Base-by-base conservation (phyloP, 768 basidiomycete genomes). In the Cantharellus anzutake region DNA sequence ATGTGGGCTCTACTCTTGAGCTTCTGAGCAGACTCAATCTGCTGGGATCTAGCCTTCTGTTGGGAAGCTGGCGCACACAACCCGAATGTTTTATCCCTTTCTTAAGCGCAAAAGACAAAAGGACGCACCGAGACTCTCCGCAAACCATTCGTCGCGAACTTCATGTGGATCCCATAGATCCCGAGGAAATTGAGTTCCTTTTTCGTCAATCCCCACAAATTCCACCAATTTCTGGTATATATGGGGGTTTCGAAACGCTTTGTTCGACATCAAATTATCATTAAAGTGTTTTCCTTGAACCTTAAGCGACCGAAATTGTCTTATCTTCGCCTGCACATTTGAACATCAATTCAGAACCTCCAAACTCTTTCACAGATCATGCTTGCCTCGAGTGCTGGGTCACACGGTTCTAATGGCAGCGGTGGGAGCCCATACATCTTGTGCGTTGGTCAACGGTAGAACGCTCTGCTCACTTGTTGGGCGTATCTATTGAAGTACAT, bases 161-260 rank as follows among this genome's bases (percentile, higher is more conserved):
- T 78, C 77, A 42, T 76, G 70, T 11, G 88, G 82, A 66, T 85
- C 78, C 84, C 94, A 97, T 1, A 86, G 71, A 4, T 74, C 72
- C 16, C 73, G 60, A 4, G 86, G 83, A 66, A 93, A 92, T 63
- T 89, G 87, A 2, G 84, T 85, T n/a, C 80, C 73, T 14, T 83
- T 79, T 69, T 98, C 94, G 66, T 94, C 83, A 14, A 93, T 84
- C 60, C 86, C 84, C 14, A 96, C 82, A 68, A 93, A 96, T 67
- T 96, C 89, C 63, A 99, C 93, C 2, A 99, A 80, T 65, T 91
- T 91, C 7, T 87, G 76, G 70, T 94, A 96, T n/a, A 98, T 79
- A 67, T 96, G 89, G 0, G 94, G 94, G 67, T 99, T 99, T 37
- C 91, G 82, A 71, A 98, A 99, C 3, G 90, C 83, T 51, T 89